Evolutionary conservation across 306 rosid genomes (phyloP), one percentile per base, ranked within the genome.

Genomic region (Malus sylvestris): DNA sequence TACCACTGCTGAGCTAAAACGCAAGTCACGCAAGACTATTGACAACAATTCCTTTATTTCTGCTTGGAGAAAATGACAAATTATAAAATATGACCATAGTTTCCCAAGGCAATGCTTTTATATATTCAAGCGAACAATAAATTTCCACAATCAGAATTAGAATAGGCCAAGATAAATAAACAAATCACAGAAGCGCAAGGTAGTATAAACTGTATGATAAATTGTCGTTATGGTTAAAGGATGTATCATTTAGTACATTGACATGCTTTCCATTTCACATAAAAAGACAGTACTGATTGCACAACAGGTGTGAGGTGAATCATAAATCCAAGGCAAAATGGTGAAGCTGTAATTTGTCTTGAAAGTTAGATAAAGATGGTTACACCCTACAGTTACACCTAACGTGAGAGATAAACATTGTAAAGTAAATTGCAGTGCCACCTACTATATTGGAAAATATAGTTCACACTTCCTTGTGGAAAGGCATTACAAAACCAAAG

Each of bases 1-100:
- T 64, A 95, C 97, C 83, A 95, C 99, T 22, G 97, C 99, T 23
- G 96, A 82, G 85, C 90, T 91, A 77, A 95, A 95, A 64, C 85
- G 75, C 79, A 95, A 89, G 83, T 85, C 97, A 81, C 74, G 83
- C 84, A 95, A 83, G 74, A 83, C 93, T 71, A 95, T 60, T 76
- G 96, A 72, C 83, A 95, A 77, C 49, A 90, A 74, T 79, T 95
- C 97, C 81, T 90, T 95, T 84, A 89, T 92, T 85, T 95, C 98
- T 95, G 97, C 75, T 67, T 74, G 80, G 35, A 27, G 67, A 79
- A 80, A 67, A 63, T 66, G 79, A 78, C 52, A 68, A 35, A 75
- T 75, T 51, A 81, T 75, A 71, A 85, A 72, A 61, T 15, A 27
- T 84, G 38, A 84, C 58, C 68, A 76, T 61, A 57, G 68, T 71